Evolutionary conservation across 805 yeast genomes (phyloP).

Genomic region (Yamadazyma sp.): DNA sequence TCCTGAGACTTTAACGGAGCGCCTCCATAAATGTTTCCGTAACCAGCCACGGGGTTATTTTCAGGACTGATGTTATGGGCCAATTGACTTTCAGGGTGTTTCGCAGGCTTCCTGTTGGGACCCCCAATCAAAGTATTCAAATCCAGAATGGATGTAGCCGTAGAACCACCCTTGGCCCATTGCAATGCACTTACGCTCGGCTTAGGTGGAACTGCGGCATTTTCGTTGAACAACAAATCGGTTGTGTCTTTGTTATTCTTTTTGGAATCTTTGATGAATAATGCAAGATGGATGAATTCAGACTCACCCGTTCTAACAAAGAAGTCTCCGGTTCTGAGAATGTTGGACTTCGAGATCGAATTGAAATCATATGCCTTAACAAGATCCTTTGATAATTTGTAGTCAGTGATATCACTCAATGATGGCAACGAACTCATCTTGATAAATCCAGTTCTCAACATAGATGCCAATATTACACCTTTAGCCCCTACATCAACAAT

Average conservation of each 20-base stretch:
- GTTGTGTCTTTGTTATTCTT: constrained; percentile 23
- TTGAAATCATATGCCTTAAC: constrained; percentile 21
- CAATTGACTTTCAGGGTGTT: constrained; percentile 57
- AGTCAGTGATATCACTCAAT: constrained; percentile 53
- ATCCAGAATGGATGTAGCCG: constrained; percentile 58
- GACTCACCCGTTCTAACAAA: constrained; percentile 55
- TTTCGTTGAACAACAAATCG: constrained; percentile 70
- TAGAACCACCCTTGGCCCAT: constrained; percentile 78
- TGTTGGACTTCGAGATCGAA: constrained; percentile 23
- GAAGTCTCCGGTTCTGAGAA: constrained; percentile 55
- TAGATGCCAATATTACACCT: constrained; percentile 49
- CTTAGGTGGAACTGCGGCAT: constrained; percentile 67
- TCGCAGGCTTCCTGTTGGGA: constrained; percentile 61
- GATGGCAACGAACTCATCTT: constrained; percentile 59
- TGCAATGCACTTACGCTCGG: constrained; percentile 78
- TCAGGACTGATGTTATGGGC: constrained; percentile 48
- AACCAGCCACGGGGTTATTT: constrained; percentile 36
- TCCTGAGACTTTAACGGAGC: constrained; percentile 9
- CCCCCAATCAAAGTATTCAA: constrained; percentile 72
- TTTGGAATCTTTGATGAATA: constrained; percentile 21
- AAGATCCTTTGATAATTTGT: constrained; percentile 37
- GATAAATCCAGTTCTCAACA: constrained; percentile 48
- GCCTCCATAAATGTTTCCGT: constrained; percentile 24
- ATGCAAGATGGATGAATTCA: constrained; percentile 35
- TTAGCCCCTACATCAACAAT: constrained; percentile 44